These are phyloP conservation scores for Sugiyamaella pinicola DNA, from an alignment of 1,139 yeast species.

Conservation along the genomic window DNA sequence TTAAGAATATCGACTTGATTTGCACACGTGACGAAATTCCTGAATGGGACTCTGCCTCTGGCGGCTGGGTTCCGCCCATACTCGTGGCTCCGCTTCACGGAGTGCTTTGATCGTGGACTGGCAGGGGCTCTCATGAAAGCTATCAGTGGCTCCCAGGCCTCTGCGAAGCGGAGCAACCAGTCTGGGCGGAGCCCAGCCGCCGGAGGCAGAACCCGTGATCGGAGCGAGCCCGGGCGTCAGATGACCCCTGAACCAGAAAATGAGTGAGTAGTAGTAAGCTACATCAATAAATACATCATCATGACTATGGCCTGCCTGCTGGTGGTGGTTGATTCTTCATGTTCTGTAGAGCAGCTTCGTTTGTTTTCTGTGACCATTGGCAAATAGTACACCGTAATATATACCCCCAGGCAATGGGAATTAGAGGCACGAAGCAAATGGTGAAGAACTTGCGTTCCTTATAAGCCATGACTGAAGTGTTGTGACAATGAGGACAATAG, in stretches of 20 bases:
- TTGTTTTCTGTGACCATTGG: conserved; percentile 50
- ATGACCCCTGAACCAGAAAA: too few relatives aligned
- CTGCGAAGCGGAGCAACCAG: neutral
- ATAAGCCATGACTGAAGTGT: conserved; percentile 46
- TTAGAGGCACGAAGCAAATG: conserved; percentile 50
- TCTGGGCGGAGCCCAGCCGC: neutral
- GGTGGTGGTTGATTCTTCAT: conserved; percentile 30
- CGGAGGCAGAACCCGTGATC: neutral
- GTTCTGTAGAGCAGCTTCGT: conserved; percentile 42
- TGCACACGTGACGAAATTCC: too few relatives aligned
- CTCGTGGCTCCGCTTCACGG: too few relatives aligned
- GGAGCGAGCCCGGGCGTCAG: too few relatives aligned
- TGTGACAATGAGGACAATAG: conserved; percentile 46
- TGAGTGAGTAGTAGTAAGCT: too few relatives aligned
- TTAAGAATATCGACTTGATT: too few relatives aligned
- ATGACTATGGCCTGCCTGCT: conserved; percentile 3
- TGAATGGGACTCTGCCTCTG: too few relatives aligned
- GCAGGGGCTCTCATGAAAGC: too few relatives aligned
- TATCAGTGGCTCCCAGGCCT: too few relatives aligned
- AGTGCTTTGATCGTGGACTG: too few relatives aligned
- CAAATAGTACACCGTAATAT: conserved; percentile 49
- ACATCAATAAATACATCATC: neutral
- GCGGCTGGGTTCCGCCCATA: too few relatives aligned
- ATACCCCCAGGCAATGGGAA: conserved; percentile 52
- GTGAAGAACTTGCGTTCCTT: conserved; percentile 51